Base-by-base conservation (phyloP, 2,329 filamentous ascomycete genomes). In the Fusarium sp. region DNA sequence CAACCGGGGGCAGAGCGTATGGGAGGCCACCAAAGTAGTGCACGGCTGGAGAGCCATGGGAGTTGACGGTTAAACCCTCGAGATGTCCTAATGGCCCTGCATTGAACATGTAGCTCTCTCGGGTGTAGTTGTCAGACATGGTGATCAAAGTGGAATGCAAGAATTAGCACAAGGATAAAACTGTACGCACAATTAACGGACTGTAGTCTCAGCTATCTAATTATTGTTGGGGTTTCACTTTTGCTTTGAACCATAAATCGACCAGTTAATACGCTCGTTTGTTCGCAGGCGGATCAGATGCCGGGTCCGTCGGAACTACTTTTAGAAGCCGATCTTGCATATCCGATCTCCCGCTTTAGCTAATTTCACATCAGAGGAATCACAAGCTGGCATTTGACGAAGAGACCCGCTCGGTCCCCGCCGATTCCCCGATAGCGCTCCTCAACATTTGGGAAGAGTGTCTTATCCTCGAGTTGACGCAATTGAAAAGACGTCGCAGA, bases 121-220 rank as follows among this genome's bases (percentile, higher is more conserved):
- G 51, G 7, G 0, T 9, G 51, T 28, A n/a, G 24, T 28, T 26
- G 35, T 9, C 14, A 17, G 1, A 1, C 51, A 38, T 54, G 24
- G 33, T 18, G 18, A 17, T 22, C 14, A 17, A 6, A 17, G 14
- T 54, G 18, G 13, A 38, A 9, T 14, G 10, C n/a, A 22, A 26
- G 26, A 26, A 42, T 9, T 13, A n/a, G 20, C 3, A 18, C 35
- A 54, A 38, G 13, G 18, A 52, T 36, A 9, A 9, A 52, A 15
- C 8, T 22, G 18, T 6, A 52, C 2, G 13, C 49, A 26, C 33
- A 0, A 17, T 20, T 9, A 1, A 28, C 1, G 0, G 14, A 17
- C n/a, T 22, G 14, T 17, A 12, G 1, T 5, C 2, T 22, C 20
- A 38, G 24, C 51, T 28, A n/a, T 38, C 10, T 54, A n/a, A 54